These are phyloP conservation scores for Madurella fahalii DNA, from an alignment of 2,329 filamentous ascomycete species.

Conservation along the genomic window DNA sequence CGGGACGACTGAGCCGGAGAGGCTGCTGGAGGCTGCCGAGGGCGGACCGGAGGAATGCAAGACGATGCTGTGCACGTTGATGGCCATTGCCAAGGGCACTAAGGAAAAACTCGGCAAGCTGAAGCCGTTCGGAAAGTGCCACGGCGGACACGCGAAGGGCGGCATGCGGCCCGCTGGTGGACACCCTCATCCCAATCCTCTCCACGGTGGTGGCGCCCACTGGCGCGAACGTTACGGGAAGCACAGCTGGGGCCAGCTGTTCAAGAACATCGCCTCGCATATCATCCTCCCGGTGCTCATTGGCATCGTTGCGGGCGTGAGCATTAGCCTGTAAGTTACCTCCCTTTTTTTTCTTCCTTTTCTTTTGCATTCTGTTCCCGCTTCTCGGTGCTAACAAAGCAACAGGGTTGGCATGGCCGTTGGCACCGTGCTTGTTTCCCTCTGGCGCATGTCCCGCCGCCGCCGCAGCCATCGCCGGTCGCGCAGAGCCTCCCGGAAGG, in stretches of 20 bases:
- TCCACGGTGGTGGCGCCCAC: constrained; percentile 17
- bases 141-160: constrained; percentile 23
- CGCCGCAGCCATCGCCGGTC: constrained; percentile 29
- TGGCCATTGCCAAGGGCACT: constrained; percentile 46
- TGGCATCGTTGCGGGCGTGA: constrained; percentile 64
- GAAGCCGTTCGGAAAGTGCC: constrained; percentile 37
- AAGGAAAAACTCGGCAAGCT: constrained; percentile 39
- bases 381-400: background rate
- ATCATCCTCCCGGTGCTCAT: constrained; percentile 65
- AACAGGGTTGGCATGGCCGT: constrained; percentile 59
- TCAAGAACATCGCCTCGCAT: constrained; percentile 56
- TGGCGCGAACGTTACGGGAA: constrained; percentile 20
- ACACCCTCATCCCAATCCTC: constrained; percentile 20
- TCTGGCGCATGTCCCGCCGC: constrained; percentile 50
- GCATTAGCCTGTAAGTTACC: constrained; percentile 56
- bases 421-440: constrained; percentile 56
- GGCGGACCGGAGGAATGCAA: constrained; percentile 32
- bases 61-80: constrained; percentile 53
- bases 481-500: constrained; percentile 36
- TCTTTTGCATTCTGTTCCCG: background rate
- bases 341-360: no score
- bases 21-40: background rate
- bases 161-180: background rate
- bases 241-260: constrained; percentile 42
- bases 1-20: constrained; percentile 29